These are phyloP conservation scores for Neurospora sp. DNA, from an alignment of 495 filamentous ascomycete species.

Conservation along the genomic window DNA sequence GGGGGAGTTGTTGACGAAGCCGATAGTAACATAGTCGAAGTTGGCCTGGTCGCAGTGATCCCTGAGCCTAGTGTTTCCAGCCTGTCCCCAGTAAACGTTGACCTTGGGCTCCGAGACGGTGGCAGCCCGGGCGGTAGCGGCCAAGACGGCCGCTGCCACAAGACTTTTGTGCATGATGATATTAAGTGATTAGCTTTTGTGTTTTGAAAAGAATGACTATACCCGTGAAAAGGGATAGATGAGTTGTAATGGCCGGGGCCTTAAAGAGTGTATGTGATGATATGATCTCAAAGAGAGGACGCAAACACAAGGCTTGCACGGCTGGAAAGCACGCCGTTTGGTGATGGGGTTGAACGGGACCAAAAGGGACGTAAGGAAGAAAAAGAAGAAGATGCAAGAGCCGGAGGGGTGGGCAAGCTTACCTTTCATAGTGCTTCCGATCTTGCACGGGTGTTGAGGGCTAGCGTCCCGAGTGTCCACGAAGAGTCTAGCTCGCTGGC, in stretches of 20 bases:
- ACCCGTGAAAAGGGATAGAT: constrained; percentile 8
- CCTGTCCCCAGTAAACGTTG: constrained; percentile 31
- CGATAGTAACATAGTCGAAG: constrained; percentile 33
- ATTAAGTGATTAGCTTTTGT: not conserved
- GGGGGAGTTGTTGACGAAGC: constrained; percentile 33
- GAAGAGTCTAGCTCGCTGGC: not conserved
- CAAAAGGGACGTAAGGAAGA: constrained; percentile 9
- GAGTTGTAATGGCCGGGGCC: constrained; percentile 17
- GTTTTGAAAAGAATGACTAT: constrained; percentile 9
- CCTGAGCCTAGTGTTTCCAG: constrained; percentile 15
- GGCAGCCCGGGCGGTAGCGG: constrained; percentile 17
- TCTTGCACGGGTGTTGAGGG: not conserved
- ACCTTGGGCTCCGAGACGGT: constrained; percentile 9
- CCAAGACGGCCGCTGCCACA: constrained; percentile 25
- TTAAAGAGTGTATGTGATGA: constrained; percentile 23
- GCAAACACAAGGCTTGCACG: constrained; percentile 36
- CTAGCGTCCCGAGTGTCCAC: not conserved
- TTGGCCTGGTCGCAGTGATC: constrained; percentile 20
- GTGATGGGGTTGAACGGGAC: constrained; percentile 21
- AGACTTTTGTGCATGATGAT: constrained; percentile 14
- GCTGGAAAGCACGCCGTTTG: constrained; percentile 26
- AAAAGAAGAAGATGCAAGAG: constrained; percentile 5
- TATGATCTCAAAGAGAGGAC: constrained; percentile 33
- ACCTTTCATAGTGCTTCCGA: constrained; percentile 11
- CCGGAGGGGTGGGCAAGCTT: constrained; percentile 3